Evolutionary conservation across 306 rosid genomes (phyloP), one percentile per base, ranked within the genome.

Genomic region (Cucurbita pepo): DNA sequence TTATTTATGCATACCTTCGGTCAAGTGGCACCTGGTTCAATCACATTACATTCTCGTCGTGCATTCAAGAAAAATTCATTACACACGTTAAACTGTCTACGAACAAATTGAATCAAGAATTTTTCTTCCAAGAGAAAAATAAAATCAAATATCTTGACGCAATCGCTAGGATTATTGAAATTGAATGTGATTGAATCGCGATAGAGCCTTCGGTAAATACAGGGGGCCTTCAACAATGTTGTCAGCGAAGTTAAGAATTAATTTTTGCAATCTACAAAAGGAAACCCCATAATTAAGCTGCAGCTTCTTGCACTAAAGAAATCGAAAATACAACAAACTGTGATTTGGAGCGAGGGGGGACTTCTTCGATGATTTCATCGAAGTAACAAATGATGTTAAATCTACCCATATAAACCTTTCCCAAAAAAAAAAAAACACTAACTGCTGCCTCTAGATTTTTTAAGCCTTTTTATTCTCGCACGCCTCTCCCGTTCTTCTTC

Each of bases 401-500:
- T 53, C 58, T 48, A 50, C 56, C 13, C 58, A 19, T 41, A 34
- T 16, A 36, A 8, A 36, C 6, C 53, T 72, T 75, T 58, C 60
- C 76, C 72, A 63, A n/a, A 37, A 74, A 19, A 74, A 50, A 13
- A 50, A 50, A 66, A 73, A 7, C 47, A 54, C 59, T 45, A 50
- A 55, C 67, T 51, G 8, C 44, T 16, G 12, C 75, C 87, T 72
- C 74, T 71, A 75, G 69, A 77, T 8, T 81, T 85, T 83, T 88
- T 83, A 6, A 63, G 64, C 82, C 74, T 87, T 25, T 75, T 66
- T 70, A 74, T 5, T n/a, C 79, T 55, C 30, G 73, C 60, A 60
- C 65, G 75, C 57, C 83, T 81, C 65, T 75, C 76, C 63, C 80
- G 76, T 77, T 82, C 85, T 40, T 83, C 92, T 71, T 83, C 88